Evolutionary conservation across 306 rosid species (phyloP), one percentile per base, ranked within the genome.

Genomic region (Prosopis cineraria): DNA sequence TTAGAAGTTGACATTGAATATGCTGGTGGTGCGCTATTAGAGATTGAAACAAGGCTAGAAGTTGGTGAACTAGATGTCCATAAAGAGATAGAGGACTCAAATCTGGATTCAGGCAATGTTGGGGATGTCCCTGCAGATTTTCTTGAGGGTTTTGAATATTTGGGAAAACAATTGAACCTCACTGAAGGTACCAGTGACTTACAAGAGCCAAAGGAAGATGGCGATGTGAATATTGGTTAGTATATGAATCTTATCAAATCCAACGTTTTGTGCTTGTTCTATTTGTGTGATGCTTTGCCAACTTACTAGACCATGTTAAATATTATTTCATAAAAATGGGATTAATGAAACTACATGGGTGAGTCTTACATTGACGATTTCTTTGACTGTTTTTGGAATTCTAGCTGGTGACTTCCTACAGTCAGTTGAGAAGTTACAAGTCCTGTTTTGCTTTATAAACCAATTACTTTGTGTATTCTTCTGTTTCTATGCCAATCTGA

Each of bases 1-100:
- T 66, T 93, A 55, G 99, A 95, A 80, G 83, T 91, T 68, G 99
- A 95, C 84, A 76, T 92, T 69, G 98, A 89, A 77, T 95, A 95
- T 78, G 88, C 89, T 71, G 99, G 99, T 75, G 96, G 97, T 63
- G 87, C 86, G 25, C 60, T 84, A 44, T 75, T 95, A 62, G 90
- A 84, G 72, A 80, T 95, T 74, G 98, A 88, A 84, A 95, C 98
- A 58, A 91, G 98, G 85, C 79, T 95, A 55, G 97, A 93, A 82
- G 96, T 84, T 72, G 75, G 87, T 69, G 98, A 93, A 81, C 79
- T 88, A 72, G 96, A 91, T 75, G 87, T 87, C 11, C 81, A 75
- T 11, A 82, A 78, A 71, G 87, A 75, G 72, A 72, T 73, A 16
- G 87, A 62, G 58, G 88, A 85, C 78, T 70, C 87, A 63, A 75